A percentile compares a stretch with the other conserved stretches of the same genome.
These are phyloP conservation scores for Boletus semigastroideus DNA, from an alignment of 1,284 basidiomycete species.

Conservation along the genomic window DNA sequence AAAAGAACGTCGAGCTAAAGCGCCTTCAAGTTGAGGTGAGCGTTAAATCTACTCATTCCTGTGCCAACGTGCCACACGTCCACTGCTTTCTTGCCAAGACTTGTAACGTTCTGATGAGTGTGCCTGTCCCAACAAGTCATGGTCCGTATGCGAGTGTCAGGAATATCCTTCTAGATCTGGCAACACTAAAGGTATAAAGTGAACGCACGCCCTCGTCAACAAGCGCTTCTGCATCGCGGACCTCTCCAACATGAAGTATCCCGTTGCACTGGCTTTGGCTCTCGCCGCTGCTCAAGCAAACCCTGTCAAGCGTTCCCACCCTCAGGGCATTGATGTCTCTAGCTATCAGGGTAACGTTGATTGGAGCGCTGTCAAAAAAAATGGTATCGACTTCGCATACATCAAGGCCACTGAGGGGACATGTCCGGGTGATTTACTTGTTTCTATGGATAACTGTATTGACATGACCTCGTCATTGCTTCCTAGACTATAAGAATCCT, in stretches of 20 bases:
- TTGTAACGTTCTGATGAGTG: too few relatives aligned
- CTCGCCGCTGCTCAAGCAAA: slow-evolving; percentile 14
- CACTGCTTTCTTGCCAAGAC: too few relatives aligned
- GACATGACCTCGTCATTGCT: neutral
- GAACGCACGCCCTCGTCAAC: neutral
- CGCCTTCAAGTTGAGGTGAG: too few relatives aligned
- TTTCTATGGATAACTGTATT: neutral
- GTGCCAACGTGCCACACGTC: too few relatives aligned
- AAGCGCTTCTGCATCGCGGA: neutral
- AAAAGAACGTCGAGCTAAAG: too few relatives aligned
- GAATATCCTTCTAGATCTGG: too few relatives aligned
- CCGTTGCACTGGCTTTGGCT: slow-evolving; percentile 17
- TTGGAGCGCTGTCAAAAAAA: slow-evolving; percentile 53
- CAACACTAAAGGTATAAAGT: slow-evolving; percentile 12
- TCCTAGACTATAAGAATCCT: slow-evolving; percentile 33
- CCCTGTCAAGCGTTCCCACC: slow-evolving; percentile 35
- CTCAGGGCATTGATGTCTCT: slow-evolving; percentile 58
- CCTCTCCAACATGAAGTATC: slow-evolving; percentile 19
- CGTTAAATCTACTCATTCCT: too few relatives aligned
- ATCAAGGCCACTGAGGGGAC: slow-evolving; percentile 48
- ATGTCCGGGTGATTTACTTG: slow-evolving; percentile 4
- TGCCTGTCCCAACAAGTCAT: too few relatives aligned
- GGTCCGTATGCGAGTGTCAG: too few relatives aligned
- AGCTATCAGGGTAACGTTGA: slow-evolving; percentile 51
- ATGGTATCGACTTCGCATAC: slow-evolving; percentile 59